phyloP scores from a whole-genome alignment of 805 yeast genomes.

The Yamadazyma kitorensis region DNA sequence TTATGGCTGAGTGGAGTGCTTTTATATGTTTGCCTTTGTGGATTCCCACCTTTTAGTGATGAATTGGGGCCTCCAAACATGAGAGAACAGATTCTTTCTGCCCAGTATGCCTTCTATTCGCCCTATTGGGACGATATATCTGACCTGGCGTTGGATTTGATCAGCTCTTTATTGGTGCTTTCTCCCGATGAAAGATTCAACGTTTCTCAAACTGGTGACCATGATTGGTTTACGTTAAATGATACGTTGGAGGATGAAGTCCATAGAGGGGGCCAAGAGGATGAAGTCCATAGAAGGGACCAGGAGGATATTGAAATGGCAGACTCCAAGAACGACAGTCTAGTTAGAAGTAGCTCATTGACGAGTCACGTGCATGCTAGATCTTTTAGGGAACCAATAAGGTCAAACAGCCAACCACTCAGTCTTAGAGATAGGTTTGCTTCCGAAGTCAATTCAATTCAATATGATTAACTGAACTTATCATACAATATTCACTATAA shows the following conservation, averaged over 20 bases:
- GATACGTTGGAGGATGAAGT: neutral
- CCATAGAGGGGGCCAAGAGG: too few relatives aligned
- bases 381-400: slow-evolving; percentile 15
- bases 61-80: slow-evolving; percentile 77
- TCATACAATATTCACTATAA: neutral
- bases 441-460: slow-evolving; percentile 17
- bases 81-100: slow-evolving; percentile 69
- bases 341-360: slow-evolving; percentile 11
- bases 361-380: slow-evolving; percentile 3
- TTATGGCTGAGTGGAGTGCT: slow-evolving; percentile 83
- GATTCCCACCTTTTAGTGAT: slow-evolving; percentile 83
- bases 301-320: neutral
- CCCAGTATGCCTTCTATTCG: slow-evolving; percentile 69
- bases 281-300: neutral
- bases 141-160: slow-evolving; percentile 64
- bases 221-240: slow-evolving; percentile 41
- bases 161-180: slow-evolving; percentile 57
- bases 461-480: slow-evolving; percentile 6
- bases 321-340: neutral
- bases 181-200: slow-evolving; percentile 45
- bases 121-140: slow-evolving; percentile 77
- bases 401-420: slow-evolving; percentile 28
- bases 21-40: slow-evolving; percentile 74
- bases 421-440: slow-evolving; percentile 25
- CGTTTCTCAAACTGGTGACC: slow-evolving; percentile 36